Base-by-base conservation (phyloP, 2,329 filamentous ascomycete species). In the Cladophialophora yegresii region DNA sequence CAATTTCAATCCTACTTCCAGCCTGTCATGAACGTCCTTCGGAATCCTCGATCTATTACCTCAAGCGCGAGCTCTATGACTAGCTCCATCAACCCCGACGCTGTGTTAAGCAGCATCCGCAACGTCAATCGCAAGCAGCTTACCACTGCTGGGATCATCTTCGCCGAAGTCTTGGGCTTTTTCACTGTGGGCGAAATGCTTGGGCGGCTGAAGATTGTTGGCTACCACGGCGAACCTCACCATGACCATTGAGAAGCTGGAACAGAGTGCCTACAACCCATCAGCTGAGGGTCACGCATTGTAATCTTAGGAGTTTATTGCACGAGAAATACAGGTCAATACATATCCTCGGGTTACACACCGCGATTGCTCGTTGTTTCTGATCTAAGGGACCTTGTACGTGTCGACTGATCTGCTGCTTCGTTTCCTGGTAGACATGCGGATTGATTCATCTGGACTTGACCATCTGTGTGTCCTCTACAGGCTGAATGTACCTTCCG, bases 131-230 rank as follows among this genome's bases (percentile, higher is more conserved):
- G 80, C 71, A 83, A 87, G 72, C 89, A 96, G 79, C 77, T 93
- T 72, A 84, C 85, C 61, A 80, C 89, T 60, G 89, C 85, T 66
- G 91, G 90, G 72, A 90, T 99, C 65, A 82, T 97, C 67, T 80
- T 84, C 54, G 93, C 93, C 62, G 93, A 99, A 82, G 85, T 92
- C 57, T 81, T 99, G 71, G 95, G 95, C 67, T 99, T 99, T 86
- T 99, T 98, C 85, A 96, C 93, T 67, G 87, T 98, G 61, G 95
- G 95, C 70, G 93, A 98, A 85, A 98, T 99, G 79, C 88, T 99
- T 74, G 95, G 95, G 74, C 87, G 93, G 75, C 87, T 95, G 82
- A 98, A 99, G 89, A 79, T 99, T 72, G 84, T 99, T 73, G 95
- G 95, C 70, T 99, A 99, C 85, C 86, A 85, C 79, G 90, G 90